Evolutionary conservation across 345 rosid genomes (phyloP), one percentile per base, ranked within the genome.

Genomic region (Passiflora organensis): DNA sequence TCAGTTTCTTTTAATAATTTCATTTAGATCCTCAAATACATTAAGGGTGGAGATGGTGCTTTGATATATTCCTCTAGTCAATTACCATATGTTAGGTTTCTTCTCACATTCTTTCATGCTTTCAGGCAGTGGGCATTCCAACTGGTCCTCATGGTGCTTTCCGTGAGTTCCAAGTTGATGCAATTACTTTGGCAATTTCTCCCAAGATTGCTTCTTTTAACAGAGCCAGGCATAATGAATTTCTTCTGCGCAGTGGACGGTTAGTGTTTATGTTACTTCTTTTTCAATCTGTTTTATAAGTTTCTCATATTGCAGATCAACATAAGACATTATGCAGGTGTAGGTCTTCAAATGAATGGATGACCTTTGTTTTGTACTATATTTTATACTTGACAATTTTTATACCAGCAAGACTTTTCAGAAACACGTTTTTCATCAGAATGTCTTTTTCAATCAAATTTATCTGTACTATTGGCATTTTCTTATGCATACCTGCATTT

Each of bases 111-210:
- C 32, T 21, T 28, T n/a, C 38, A 48, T 55, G 43, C 51, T 63
- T 17, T 68, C 67, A 89, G 99, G 99, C 96, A 54, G 67, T 93
- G 54, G 99, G 95, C 59, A 74, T 89, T 59, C 96, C 99, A 47
- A 93, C 95, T 37, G 97, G 95, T 60, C 78, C 94, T 11, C 99
- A 89, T 72, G 99, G 97, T 61, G 95, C 95, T 49, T 93, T 93
- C 72, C 97, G 94, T 25, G 91, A 89, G 63, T 89, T 81, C 69
- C 97, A 89, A 81, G 80, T 93, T 49, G 97, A 89, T 80, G 95
- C 95, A 58, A 70, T 93, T 56, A 93, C 99, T 60, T 78, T 93
- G 70, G 87, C 89, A 72, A 73, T 93, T 68, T 84, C 81, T 18
- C 87, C 86, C 32, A 72, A 74, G 72, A 67, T 56, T 76, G 68